A percentile compares a stretch with the other conserved stretches of the same genome.
phyloP scores from a whole-genome alignment of 768 basidiomycete genomes.

The Leccinum fibrillosum region DNA sequence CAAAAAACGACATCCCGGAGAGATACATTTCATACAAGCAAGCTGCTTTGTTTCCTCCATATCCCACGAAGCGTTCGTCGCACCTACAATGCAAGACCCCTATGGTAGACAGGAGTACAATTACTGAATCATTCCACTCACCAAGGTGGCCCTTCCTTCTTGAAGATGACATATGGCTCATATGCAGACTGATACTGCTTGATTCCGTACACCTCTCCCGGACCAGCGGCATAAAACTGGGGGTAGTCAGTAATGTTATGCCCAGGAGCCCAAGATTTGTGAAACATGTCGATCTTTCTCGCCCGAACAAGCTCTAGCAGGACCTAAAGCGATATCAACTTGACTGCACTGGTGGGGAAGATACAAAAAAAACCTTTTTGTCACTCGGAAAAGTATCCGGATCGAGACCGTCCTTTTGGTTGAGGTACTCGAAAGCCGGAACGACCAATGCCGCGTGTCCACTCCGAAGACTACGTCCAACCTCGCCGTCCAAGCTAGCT shows the following conservation, averaged over 20 bases:
- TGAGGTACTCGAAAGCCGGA: constrained; percentile 80
- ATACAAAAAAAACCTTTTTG: constrained; percentile 49
- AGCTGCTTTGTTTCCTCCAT: constrained; percentile 91
- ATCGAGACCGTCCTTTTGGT: constrained; percentile 61
- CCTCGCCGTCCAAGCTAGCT: constrained; percentile 32
- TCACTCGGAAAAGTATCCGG: constrained; percentile 58
- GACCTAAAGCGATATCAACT: constrained; percentile 30
- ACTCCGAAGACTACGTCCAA: constrained; percentile 43
- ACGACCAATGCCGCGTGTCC: constrained; percentile 74
- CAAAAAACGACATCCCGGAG: constrained; percentile 79
- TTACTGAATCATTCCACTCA: constrained; percentile 27
- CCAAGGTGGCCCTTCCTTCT: constrained; percentile 75
- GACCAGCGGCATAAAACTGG: constrained; percentile 55
- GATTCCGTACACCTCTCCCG: constrained; percentile 73
- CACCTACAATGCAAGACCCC: constrained; percentile 53
- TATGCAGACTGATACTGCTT: constrained; percentile 78
- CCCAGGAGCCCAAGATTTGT: constrained; percentile 71
- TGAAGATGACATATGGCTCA: constrained; percentile 86
- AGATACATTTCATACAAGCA: constrained; percentile 91
- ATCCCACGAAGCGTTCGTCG: constrained; percentile 87
- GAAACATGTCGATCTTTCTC: constrained; percentile 69
- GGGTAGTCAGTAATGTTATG: constrained; percentile 81
- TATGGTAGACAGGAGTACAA: background rate
- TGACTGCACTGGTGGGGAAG: background rate
- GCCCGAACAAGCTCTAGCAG: constrained; percentile 58